Evolutionary conservation across 148 eudicot genomes (phyloP).

Genomic region (Persicaria maculosa): DNA sequence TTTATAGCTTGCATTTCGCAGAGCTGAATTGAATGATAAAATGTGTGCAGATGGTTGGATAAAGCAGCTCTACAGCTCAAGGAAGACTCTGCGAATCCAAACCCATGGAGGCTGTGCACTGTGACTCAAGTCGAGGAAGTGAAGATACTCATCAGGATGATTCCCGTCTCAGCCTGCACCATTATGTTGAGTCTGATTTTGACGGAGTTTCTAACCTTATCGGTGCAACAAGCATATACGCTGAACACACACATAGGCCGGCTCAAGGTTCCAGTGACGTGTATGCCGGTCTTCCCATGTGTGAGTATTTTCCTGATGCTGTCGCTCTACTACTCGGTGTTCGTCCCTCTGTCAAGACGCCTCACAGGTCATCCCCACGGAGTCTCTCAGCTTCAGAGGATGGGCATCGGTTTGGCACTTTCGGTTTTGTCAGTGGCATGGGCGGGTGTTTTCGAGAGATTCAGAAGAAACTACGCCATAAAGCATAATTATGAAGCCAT

Average conservation of each 20-base stretch:
- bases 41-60: constrained; percentile 50
- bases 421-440: constrained; percentile 71
- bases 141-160: constrained; percentile 56
- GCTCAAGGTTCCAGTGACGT: constrained; percentile 82
- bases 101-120: constrained; percentile 77
- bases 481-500: constrained; percentile 43
- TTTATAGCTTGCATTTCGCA: too few species aligned
- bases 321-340: constrained; percentile 67
- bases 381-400: constrained; percentile 88
- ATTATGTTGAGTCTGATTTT: constrained; percentile 58
- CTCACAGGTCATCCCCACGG: constrained; percentile 89
- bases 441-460: constrained; percentile 75
- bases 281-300: constrained; percentile 93
- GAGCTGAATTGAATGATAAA: too few species aligned
- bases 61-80: constrained; percentile 77
- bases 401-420: constrained; percentile 82
- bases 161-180: constrained; percentile 74
- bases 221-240: constrained; percentile 88
- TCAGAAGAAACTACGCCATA: constrained; percentile 70
- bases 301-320: constrained; percentile 78
- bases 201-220: constrained; percentile 72
- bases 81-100: constrained; percentile 50
- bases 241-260: constrained; percentile 65
- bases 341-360: constrained; percentile 61
- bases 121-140: constrained; percentile 94